Conservation (phyloP, 768 basidiomycete genomes). For the Leccinum longicurvipes region DNA sequence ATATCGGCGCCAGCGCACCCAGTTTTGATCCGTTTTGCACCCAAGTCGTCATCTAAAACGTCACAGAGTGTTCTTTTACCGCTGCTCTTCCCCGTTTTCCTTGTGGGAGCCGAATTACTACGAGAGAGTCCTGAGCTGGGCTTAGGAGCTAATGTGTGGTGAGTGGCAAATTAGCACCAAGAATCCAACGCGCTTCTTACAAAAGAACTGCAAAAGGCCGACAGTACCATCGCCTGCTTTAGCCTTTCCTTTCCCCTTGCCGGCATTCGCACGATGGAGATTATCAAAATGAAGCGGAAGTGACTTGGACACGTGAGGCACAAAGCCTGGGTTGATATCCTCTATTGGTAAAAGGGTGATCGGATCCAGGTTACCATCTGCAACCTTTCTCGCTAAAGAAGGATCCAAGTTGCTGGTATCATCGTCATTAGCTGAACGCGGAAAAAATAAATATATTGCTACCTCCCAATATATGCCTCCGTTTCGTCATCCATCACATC, state of each 20-base stretch:
- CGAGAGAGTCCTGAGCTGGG: conserved; percentile 25
- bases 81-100: conserved; percentile 52
- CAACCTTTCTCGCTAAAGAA: conserved; percentile 60
- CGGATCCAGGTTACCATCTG: conserved; percentile 69
- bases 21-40: conserved; percentile 46
- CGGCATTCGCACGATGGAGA: conserved; percentile 23
- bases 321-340: conserved; percentile 72
- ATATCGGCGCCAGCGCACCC: no score
- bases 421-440: conserved; percentile 9
- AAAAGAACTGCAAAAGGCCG: conserved; percentile 61
- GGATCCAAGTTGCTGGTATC: conserved; percentile 58
- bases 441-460: conserved; percentile 3
- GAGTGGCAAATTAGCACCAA: conserved; percentile 37
- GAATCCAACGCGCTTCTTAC: conserved; percentile 38
- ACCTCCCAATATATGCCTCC: conserved; percentile 77
- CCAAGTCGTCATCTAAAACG: conserved; percentile 64
- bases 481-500: conserved; percentile 52
- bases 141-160: conserved; percentile 30
- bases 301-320: conserved; percentile 51
- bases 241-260: conserved; percentile 50
- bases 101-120: conserved; percentile 29
- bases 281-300: conserved; percentile 32
- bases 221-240: conserved; percentile 19
- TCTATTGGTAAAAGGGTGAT: conserved; percentile 62
- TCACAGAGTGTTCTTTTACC: conserved; percentile 75